phyloP scores from a whole-genome alignment of 306 rosid genomes.

The Rosa multiflora region DNA sequence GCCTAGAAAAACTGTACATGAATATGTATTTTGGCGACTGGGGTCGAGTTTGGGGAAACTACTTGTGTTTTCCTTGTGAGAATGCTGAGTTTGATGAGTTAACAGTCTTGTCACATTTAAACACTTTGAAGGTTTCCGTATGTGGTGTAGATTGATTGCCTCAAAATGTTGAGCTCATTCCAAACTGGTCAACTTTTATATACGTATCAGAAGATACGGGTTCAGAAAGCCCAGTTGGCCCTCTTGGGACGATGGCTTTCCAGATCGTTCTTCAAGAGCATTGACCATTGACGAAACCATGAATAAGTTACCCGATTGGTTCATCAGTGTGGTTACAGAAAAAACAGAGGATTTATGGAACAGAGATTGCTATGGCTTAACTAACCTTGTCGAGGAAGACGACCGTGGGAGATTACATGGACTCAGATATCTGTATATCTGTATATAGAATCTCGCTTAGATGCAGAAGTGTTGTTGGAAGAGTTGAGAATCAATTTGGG shows the following conservation, averaged over 20 bases:
- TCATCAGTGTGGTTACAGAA: background rate
- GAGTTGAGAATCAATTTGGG: too few relatives aligned
- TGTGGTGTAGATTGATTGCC: background rate
- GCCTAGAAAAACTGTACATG: background rate
- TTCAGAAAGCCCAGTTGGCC: too few relatives aligned
- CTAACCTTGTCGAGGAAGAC: background rate
- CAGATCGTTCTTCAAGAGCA: background rate
- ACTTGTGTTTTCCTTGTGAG: background rate
- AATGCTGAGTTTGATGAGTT: background rate
- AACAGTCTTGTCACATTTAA: background rate
- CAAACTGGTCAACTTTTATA: background rate
- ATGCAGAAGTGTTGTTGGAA: too few relatives aligned
- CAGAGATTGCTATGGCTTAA: background rate
- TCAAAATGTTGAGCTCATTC: background rate
- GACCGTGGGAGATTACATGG: background rate
- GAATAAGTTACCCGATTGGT: background rate
- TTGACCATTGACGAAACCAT: background rate
- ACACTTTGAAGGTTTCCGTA: background rate
- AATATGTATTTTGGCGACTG: background rate
- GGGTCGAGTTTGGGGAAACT: background rate
- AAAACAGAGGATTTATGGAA: background rate
- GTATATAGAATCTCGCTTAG: too few relatives aligned
- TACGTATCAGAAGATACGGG: background rate
- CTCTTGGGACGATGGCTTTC: too few relatives aligned
- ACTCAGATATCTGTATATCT: background rate